A percentile compares a stretch with the other conserved stretches of the same genome.
These are phyloP conservation scores for Candida sp. DNA, from an alignment of 1,139 yeast species.

Conservation along the genomic window DNA sequence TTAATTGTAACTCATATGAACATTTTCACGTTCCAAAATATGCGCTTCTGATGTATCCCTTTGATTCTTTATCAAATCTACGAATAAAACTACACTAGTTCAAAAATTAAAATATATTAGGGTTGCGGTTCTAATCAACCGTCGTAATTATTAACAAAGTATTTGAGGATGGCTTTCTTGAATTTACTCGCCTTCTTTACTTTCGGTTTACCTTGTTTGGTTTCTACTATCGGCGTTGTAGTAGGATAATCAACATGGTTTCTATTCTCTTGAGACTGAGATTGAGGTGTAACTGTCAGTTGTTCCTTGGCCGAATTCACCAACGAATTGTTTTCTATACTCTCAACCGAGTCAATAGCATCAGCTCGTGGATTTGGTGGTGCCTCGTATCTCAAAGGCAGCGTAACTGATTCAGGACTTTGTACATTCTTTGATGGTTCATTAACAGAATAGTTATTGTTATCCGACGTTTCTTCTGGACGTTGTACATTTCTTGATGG, in stretches of 20 bases:
- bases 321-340: neutral
- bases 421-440: neutral
- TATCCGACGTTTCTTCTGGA: neutral
- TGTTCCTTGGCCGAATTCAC: neutral
- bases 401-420: neutral
- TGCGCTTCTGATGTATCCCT: neutral
- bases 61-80: neutral
- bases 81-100: neutral
- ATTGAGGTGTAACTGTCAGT: neutral
- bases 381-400: neutral
- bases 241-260: neutral
- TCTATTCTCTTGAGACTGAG: neutral
- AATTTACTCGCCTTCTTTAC: conserved; percentile 22
- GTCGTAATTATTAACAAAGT: conserved; percentile 34
- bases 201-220: conserved; percentile 4
- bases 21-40: neutral
- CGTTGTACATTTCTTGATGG: neutral
- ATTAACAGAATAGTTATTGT: neutral
- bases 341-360: conserved; percentile 1
- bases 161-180: conserved; percentile 31
- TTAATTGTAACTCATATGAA: neutral
- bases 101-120: neutral
- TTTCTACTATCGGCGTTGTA: neutral
- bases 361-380: neutral
- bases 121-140: conserved; percentile 1